Base-by-base conservation (phyloP, 495 filamentous ascomycete genomes). In the Physcia stellaris region DNA sequence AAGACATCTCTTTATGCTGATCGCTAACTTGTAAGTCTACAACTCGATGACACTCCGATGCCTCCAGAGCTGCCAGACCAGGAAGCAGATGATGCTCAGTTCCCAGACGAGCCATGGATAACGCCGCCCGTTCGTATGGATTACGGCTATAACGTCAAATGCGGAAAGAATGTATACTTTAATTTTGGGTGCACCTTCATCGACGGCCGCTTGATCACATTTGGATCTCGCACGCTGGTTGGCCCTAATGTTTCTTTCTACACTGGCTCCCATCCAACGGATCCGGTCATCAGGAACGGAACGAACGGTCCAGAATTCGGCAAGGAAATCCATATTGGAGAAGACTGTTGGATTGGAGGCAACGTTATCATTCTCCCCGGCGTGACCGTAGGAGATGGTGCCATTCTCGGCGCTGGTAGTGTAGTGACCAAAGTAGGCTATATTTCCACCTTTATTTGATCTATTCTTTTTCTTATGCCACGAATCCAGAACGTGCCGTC, bases 271-370 rank as follows among this genome's bases (percentile, higher is more conserved):
- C 87, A 95, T 56, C 83, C 85, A 1, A 59, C 84, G 2, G 79
- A 88, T 45, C 83, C 83, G 1, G 63, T 63, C 0, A 40, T 85
- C 10, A 67, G 85, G 7, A 80, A 87, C 50, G 84, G 86, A 0
- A 75, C 68, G 2, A 53, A 69, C 28, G 86, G 85, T 0, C 81
- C 86, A 0, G 86, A 94, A 58, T 48, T 59, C 18, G 86, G 86
- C 1, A 74, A 69, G 39, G 77, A 81, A 13, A 81, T 95, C 46
- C 66, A 60, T 11, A 75, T 94, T 41, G 84, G 78, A 0, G 82
- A 92, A 48, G 87, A 94, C 55, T 90, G 83, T 47, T 95, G 87
- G 86, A 54, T 95, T 19, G 84, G 81, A 0, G 86, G 86, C 0
- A 79, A 79, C 53, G 83, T 80, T 6, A 70, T 68, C 27, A 64